These are phyloP conservation scores for Sisymbrium irio DNA, from an alignment of 345 rosid species.

Conservation along the genomic window DNA sequence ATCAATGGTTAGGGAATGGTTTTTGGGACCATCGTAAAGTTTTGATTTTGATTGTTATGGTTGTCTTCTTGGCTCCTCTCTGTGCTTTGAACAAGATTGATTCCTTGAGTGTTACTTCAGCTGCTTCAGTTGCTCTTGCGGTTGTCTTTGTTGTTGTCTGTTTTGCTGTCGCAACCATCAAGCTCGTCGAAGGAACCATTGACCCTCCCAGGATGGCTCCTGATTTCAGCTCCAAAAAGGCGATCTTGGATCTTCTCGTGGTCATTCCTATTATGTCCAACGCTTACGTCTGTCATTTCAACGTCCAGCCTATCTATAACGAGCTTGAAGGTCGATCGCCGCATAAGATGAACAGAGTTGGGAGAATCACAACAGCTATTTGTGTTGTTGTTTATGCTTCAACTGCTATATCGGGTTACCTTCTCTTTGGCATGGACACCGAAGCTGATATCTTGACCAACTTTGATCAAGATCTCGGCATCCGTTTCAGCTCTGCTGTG, in stretches of 20 bases:
- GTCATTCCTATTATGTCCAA: conserved; percentile 92
- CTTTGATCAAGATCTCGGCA: conserved; percentile 85
- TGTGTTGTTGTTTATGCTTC: conserved; percentile 67
- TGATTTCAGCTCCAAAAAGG: conserved; percentile 64
- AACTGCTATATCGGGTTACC: conserved; percentile 80
- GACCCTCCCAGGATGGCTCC: conserved; percentile 75
- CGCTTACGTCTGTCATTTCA: conserved; percentile 92
- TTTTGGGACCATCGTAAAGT: conserved; percentile 91
- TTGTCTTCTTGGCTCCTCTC: conserved; percentile 82
- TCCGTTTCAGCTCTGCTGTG: conserved; percentile 73
- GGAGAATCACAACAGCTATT: conserved; percentile 72
- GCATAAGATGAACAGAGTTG: conserved; percentile 76
- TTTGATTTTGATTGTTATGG: conserved; percentile 60
- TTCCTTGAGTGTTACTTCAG: conserved; percentile 82
- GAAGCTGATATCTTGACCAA: conserved; percentile 86
- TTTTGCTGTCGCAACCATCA: conserved; percentile 59
- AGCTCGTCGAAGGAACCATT: conserved; percentile 79
- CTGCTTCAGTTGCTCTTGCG: conserved; percentile 91
- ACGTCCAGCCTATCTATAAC: conserved; percentile 89
- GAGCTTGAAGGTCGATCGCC: conserved; percentile 80
- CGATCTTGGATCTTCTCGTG: conserved; percentile 82
- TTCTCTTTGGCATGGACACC: conserved; percentile 80
- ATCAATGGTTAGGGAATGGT: conserved; percentile 92
- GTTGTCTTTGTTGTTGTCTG: conserved; percentile 86
- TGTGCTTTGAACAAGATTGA: conserved; percentile 81